phyloP scores from a whole-genome alignment of 2,329 filamentous ascomycete genomes.

The Tothia fuscella region DNA sequence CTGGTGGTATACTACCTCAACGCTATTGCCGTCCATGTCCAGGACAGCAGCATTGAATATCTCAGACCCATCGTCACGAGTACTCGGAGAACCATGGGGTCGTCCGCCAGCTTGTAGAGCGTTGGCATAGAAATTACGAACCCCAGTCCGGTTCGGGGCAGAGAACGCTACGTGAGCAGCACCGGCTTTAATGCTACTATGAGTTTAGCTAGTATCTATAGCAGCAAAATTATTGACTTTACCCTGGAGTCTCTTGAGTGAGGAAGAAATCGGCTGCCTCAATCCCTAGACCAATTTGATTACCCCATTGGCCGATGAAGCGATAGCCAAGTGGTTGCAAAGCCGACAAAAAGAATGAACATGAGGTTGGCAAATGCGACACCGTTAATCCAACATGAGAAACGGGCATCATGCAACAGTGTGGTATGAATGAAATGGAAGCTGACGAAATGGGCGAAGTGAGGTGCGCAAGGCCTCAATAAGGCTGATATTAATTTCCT shows the following conservation, averaged over 20 bases:
- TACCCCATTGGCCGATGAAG: slow-evolving; percentile 52
- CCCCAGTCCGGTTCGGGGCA: slow-evolving; percentile 51
- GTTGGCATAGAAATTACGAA: slow-evolving; percentile 59
- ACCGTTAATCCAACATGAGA: slow-evolving; percentile 56
- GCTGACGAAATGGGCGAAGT: not conserved
- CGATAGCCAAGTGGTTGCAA: slow-evolving; percentile 67
- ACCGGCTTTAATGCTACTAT: slow-evolving; percentile 34
- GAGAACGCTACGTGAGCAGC: slow-evolving; percentile 55
- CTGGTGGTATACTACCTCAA: slow-evolving; percentile 60
- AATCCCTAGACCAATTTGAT: slow-evolving; percentile 50
- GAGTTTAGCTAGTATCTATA: too few species aligned
- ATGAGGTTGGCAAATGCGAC: slow-evolving; percentile 63
- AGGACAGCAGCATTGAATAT: slow-evolving; percentile 53
- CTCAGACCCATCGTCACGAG: slow-evolving; percentile 40
- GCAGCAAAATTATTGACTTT: slow-evolving; percentile 18
- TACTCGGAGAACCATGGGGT: slow-evolving; percentile 44
- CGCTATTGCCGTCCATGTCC: slow-evolving; percentile 73
- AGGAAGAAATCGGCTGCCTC: slow-evolving; percentile 52
- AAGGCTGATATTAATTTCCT: not conserved
- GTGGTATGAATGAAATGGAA: not conserved
- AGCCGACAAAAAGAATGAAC: slow-evolving; percentile 72
- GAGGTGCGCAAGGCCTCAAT: not conserved
- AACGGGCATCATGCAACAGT: slow-evolving; percentile 39
- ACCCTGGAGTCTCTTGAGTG: slow-evolving; percentile 49
- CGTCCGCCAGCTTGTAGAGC: slow-evolving; percentile 54